Base-by-base conservation (phyloP, 164 flowering plant genomes). In the Protea cynaroides region DNA sequence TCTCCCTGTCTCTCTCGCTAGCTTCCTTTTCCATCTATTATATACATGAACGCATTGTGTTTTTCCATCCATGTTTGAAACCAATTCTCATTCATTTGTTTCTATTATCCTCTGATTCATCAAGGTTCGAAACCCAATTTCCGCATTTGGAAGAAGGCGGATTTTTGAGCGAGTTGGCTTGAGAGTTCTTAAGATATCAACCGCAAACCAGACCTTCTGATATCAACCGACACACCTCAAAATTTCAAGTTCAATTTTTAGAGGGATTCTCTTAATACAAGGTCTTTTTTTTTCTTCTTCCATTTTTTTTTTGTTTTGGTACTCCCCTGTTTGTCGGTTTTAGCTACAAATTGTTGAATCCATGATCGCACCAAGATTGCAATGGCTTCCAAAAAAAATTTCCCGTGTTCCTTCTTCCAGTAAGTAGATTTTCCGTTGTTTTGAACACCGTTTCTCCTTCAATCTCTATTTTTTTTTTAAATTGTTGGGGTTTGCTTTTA, bases 371-470 rank as follows among this genome's bases (percentile, higher is more conserved):
- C 18, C 55, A 18, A 56, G 24, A 9, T 67, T 65, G 36, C 60
- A 63, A 62, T 59, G 72, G 70, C 34, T 29, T 29, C 34, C 5
- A 29, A n/a, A n/a, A n/a, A n/a, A n/a, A n/a, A n/a, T n/a, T n/a
- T n/a, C n/a, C n/a, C n/a, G n/a, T 12, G 8, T 22, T 60, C 36
- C 15, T 18, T 14, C 52, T 15, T 10, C 23, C 18, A 13, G 1
- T 18, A 9, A 22, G 12, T 24, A 17, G 9, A 15, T 25, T 17
- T 8, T 47, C 58, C 10, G 25, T 10, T 55, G 23, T 25, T 22
- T 17, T 13, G 34, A 29, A n/a, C 19, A 22, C 14, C 47, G 38
- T 52, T 56, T 50, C 25, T 13, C 52, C 24, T 1, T 21, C 14
- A 40, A 8, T 40, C 1, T 40, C 8, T 9, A 1, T 10, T 12